A percentile compares a stretch with the other conserved stretches of the same genome.
phyloP scores from a whole-genome alignment of 805 yeast genomes.

The Starmerella cellae region DNA sequence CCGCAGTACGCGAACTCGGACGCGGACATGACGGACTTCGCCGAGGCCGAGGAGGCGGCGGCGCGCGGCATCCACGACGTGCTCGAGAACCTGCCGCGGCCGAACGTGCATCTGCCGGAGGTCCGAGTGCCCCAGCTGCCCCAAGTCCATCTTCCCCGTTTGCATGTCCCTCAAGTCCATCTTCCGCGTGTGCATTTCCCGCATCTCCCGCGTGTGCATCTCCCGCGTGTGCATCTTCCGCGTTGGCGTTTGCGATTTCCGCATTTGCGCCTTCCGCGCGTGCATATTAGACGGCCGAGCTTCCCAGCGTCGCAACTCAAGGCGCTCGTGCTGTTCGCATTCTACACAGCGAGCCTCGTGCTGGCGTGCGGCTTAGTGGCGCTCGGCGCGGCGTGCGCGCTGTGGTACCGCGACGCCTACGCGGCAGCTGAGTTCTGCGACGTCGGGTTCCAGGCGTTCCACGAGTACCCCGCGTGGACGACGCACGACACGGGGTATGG shows the following conservation, averaged over 20 bases:
- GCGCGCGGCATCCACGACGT: constrained; percentile 6
- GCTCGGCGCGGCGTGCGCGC: neutral
- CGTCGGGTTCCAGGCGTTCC: constrained; percentile 3
- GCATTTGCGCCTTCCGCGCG: neutral
- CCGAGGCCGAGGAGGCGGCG: constrained; percentile 5
- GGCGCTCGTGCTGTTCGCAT: neutral
- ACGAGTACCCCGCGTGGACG: constrained; percentile 15
- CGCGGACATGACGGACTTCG: neutral
- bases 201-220: neutral
- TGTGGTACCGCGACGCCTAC: constrained; percentile 14
- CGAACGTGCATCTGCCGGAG: constrained; percentile 3
- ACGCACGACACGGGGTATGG: constrained; percentile 2
- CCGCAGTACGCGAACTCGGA: neutral
- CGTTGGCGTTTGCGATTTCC: neutral
- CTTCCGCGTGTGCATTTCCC: neutral
- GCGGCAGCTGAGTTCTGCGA: constrained; percentile 17
- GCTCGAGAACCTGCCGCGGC: constrained; percentile 5
- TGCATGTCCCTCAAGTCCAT: neutral
- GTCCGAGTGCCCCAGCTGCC: neutral
- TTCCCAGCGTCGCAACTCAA: neutral
- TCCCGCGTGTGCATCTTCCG: neutral
- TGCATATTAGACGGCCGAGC: neutral
- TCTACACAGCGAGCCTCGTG: no score
- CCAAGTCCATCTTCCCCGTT: neutral
- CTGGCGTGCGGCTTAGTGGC: neutral